Percentiles rank a stretch among this genome's conserved stretches.
These are phyloP conservation scores for Penicillium polonicum DNA, from an alignment of 2,329 filamentous ascomycete species.

Conservation along the genomic window DNA sequence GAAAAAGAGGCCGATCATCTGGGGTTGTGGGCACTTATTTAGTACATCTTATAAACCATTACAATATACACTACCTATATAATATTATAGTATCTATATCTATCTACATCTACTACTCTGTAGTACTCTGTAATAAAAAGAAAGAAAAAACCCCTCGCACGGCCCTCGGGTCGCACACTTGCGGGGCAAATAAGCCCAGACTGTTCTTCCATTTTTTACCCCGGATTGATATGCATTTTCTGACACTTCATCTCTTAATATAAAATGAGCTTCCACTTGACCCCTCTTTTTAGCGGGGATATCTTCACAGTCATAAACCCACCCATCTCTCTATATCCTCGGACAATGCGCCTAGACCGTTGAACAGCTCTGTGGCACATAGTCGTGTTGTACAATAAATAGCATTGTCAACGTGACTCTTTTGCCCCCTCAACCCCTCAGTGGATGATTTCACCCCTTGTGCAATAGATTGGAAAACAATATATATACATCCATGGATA, in stretches of 20 bases:
- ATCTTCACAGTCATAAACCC: not conserved
- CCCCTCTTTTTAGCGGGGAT: not conserved
- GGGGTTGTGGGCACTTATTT: conserved; percentile 5
- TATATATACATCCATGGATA: not conserved
- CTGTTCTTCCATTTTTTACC: conserved; percentile 6
- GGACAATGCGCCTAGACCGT: not conserved
- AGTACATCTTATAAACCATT: not conserved
- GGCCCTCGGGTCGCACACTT: conserved; percentile 19
- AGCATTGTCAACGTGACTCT: not conserved
- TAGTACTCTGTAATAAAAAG: not conserved
- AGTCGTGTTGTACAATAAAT: conserved; percentile 2
- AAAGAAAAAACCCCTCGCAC: conserved; percentile 9
- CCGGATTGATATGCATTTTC: conserved; percentile 11
- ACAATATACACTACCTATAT: not conserved
- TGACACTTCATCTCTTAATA: not conserved
- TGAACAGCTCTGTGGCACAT: conserved; percentile 1
- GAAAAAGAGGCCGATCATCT: conserved; percentile 16
- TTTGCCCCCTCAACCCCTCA: not conserved
- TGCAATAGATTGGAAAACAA: not conserved
- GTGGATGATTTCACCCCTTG: not conserved
- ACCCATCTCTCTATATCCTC: not conserved
- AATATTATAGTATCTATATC: not conserved
- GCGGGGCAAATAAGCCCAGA: conserved; percentile 7
- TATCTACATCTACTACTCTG: too few relatives aligned
- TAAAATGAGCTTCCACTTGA: not conserved